phyloP scores from a whole-genome alignment of 75 land plant genomes.

The Picea sitchensis region DNA sequence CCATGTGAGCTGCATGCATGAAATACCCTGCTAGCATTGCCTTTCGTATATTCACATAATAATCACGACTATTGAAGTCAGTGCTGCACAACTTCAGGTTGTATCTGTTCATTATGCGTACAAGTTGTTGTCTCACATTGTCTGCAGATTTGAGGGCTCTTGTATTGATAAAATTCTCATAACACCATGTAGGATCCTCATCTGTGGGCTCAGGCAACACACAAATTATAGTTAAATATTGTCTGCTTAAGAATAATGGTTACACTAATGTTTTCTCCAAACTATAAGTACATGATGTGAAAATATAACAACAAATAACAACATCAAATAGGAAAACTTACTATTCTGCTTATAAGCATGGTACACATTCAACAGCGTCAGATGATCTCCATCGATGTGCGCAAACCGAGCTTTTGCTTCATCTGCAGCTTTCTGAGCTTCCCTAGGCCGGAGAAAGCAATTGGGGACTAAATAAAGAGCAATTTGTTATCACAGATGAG shows the following conservation, averaged over 20 bases:
- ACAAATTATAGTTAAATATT: background rate
- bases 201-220: conserved; percentile 27
- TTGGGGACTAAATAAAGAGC: conserved; percentile 91
- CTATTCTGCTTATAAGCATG: conserved; percentile 97
- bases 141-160: conserved; percentile 92
- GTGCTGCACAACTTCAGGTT: conserved; percentile 92
- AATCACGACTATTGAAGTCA: conserved; percentile 89
- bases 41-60: conserved; percentile 90
- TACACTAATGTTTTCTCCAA: background rate
- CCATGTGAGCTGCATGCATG: conserved; percentile 98
- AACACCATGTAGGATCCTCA: conserved; percentile 95
- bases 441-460: conserved; percentile 99
- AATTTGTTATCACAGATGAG: conserved; percentile 91
- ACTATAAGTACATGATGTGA: background rate
- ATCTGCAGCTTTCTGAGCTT: conserved; percentile 99
- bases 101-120: conserved; percentile 90
- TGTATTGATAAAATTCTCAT: conserved; percentile 88
- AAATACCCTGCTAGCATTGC: conserved; percentile 96
- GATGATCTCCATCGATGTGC: conserved; percentile 96
- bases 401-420: conserved; percentile 98
- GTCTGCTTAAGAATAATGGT: background rate
- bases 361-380: conserved; percentile 92
- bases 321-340: conserved; percentile 35
- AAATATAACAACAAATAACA: background rate
- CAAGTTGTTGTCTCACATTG: conserved; percentile 88